phyloP scores from a whole-genome alignment of 2,329 filamentous ascomycete genomes.

The Coniochaeta ligniaria region DNA sequence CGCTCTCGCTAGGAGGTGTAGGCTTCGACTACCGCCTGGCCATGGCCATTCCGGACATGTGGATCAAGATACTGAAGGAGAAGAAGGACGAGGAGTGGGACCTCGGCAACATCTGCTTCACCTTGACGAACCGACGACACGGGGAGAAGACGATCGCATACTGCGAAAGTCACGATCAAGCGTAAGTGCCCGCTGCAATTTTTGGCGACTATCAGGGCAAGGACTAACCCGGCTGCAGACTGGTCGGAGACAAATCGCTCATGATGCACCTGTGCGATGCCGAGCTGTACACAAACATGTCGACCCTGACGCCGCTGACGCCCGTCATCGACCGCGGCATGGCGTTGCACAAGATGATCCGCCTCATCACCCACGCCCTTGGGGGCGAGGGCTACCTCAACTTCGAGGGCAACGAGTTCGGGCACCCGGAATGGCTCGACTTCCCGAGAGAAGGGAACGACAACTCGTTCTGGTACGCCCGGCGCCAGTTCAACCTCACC shows the following conservation, averaged over 20 bases:
- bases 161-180: slow-evolving; percentile 94
- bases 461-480: slow-evolving; percentile 91
- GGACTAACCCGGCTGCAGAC: slow-evolving; percentile 37
- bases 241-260: slow-evolving; percentile 93
- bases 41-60: slow-evolving; percentile 98
- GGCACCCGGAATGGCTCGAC: slow-evolving; percentile 97
- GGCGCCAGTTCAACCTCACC: slow-evolving; percentile 86
- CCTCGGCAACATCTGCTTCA: slow-evolving; percentile 76
- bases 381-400: slow-evolving; percentile 97
- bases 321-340: slow-evolving; percentile 85
- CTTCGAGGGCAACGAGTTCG: slow-evolving; percentile 98
- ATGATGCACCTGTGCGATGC: slow-evolving; percentile 99
- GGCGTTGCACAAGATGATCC: slow-evolving; percentile 94
- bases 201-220: not conserved
- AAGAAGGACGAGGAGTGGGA: slow-evolving; percentile 89
- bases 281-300: slow-evolving; percentile 98
- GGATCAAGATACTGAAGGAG: slow-evolving; percentile 98
- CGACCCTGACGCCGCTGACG: slow-evolving; percentile 72
- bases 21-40: slow-evolving; percentile 96
- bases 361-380: slow-evolving; percentile 81
- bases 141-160: slow-evolving; percentile 99
- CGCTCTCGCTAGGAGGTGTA: slow-evolving; percentile 78
- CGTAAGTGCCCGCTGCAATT: slow-evolving; percentile 49
- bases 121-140: slow-evolving; percentile 84
- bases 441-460: slow-evolving; percentile 90